A percentile compares a stretch with the other conserved stretches of the same genome.
These are phyloP conservation scores for Macadamia integrifolia DNA, from an alignment of 164 flowering plant species.

Conservation along the genomic window DNA sequence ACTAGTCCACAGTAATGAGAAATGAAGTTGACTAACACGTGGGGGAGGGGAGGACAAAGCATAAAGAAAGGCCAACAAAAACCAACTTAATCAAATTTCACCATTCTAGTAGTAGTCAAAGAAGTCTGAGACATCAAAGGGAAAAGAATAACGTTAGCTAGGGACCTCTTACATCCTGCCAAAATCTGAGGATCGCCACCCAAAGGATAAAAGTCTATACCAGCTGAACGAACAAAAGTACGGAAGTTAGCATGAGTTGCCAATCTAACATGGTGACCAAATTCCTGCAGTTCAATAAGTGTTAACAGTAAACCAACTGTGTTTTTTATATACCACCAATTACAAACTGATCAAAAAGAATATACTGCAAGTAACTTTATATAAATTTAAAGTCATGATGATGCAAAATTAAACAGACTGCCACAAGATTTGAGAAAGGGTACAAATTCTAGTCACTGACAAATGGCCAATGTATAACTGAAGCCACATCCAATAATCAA, in stretches of 20 bases:
- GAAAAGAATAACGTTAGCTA: background rate
- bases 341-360: background rate
- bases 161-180: slow-evolving; percentile 88
- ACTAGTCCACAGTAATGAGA: no score
- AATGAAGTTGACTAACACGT: background rate
- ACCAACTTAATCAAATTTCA: background rate
- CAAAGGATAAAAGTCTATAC: slow-evolving; percentile 79
- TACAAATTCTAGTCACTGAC: no score
- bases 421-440: no score
- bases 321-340: background rate
- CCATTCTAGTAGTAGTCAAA: background rate
- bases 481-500: no score
- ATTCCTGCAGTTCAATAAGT: slow-evolving; percentile 54
- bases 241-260: slow-evolving; percentile 86
- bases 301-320: background rate
- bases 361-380: background rate
- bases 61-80: background rate
- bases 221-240: slow-evolving; percentile 75
- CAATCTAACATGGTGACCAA: slow-evolving; percentile 90
- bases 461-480: no score
- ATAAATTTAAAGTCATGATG: background rate
- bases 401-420: no score
- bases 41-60: no score
- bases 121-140: background rate
- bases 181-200: slow-evolving; percentile 93